Conservation (phyloP, 192 early-diverging fungal genomes). For the Hyaloraphidium curvatum region DNA sequence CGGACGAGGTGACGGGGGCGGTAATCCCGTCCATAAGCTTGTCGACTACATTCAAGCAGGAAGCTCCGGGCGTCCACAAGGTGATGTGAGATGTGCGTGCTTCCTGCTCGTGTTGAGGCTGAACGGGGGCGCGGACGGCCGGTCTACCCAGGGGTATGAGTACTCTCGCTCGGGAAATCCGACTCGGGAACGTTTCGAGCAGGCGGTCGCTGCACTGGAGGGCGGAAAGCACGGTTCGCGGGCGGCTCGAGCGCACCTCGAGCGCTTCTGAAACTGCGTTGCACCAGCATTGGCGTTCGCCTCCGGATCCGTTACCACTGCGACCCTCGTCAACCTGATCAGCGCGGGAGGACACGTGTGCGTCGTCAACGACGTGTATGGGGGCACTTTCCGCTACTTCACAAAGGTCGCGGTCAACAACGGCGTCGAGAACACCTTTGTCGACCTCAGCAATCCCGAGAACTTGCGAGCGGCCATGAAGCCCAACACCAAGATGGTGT, state of each 20-base stretch:
- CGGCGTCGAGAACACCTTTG: constrained; percentile 54
- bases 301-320: constrained; percentile 70
- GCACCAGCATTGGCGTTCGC: constrained; percentile 38
- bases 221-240: constrained; percentile 50
- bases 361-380: constrained; percentile 78
- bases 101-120: no score
- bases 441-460: constrained; percentile 45
- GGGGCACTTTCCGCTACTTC: constrained; percentile 76
- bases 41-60: constrained; percentile 93
- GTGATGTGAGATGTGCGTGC: not conserved
- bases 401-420: constrained; percentile 54
- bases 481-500: constrained; percentile 35
- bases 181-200: constrained; percentile 52
- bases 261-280: not conserved
- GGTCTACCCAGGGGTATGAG: constrained; percentile 33
- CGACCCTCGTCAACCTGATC: constrained; percentile 52
- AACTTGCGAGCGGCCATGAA: constrained; percentile 40
- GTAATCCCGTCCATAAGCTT: constrained; percentile 90
- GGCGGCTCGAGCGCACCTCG: not conserved
- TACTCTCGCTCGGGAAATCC: constrained; percentile 72
- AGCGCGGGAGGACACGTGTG: constrained; percentile 52
- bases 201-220: constrained; percentile 81
- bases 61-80: constrained; percentile 73
- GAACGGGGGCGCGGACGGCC: no score
- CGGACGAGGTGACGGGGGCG: constrained; percentile 80